Percentiles rank a stretch among this genome's conserved stretches.
phyloP scores from a whole-genome alignment of 2,329 filamentous ascomycete genomes.

The Fusarium napiforme region DNA sequence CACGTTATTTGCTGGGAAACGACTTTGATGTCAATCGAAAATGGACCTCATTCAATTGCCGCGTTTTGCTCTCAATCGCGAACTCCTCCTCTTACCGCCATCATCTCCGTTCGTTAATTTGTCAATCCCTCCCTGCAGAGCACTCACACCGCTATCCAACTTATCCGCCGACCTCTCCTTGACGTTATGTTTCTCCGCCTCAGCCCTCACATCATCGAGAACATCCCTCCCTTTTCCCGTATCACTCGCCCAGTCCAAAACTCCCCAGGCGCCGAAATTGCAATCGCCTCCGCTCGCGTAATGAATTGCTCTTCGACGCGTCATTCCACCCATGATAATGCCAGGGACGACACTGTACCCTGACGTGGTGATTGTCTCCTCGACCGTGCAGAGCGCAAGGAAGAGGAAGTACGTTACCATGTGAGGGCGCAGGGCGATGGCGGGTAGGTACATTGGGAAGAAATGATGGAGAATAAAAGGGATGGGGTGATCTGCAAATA shows the following conservation, averaged over 20 bases:
- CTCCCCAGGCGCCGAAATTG: slow-evolving; percentile 71
- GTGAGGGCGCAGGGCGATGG: slow-evolving; percentile 73
- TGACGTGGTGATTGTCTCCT: slow-evolving; percentile 74
- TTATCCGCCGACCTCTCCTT: slow-evolving; percentile 54
- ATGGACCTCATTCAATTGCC: slow-evolving; percentile 1
- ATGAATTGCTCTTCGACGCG: slow-evolving; percentile 59
- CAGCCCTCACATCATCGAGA: slow-evolving; percentile 64
- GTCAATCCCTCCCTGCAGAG: slow-evolving; percentile 49
- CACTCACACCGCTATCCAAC: slow-evolving; percentile 47
- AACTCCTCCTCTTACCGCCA: slow-evolving; percentile 43
- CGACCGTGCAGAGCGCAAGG: slow-evolving; percentile 69
- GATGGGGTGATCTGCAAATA: slow-evolving; percentile 75
- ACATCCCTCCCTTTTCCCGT: slow-evolving; percentile 64
- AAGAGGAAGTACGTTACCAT: slow-evolving; percentile 78
- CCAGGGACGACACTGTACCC: slow-evolving; percentile 72
- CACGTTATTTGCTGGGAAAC: not conserved
- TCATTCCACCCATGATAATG: slow-evolving; percentile 63
- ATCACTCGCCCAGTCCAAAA: slow-evolving; percentile 70
- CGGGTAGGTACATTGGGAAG: slow-evolving; percentile 73
- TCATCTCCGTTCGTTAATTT: slow-evolving; percentile 44
- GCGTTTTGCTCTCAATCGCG: slow-evolving; percentile 41
- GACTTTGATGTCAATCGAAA: not conserved
- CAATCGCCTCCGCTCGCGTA: slow-evolving; percentile 66
- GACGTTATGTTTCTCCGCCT: slow-evolving; percentile 67
- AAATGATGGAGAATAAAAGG: slow-evolving; percentile 72